These are phyloP conservation scores for Aphanomyces astaci DNA, from an alignment of 352 stramenopile species.

Conservation along the genomic window DNA sequence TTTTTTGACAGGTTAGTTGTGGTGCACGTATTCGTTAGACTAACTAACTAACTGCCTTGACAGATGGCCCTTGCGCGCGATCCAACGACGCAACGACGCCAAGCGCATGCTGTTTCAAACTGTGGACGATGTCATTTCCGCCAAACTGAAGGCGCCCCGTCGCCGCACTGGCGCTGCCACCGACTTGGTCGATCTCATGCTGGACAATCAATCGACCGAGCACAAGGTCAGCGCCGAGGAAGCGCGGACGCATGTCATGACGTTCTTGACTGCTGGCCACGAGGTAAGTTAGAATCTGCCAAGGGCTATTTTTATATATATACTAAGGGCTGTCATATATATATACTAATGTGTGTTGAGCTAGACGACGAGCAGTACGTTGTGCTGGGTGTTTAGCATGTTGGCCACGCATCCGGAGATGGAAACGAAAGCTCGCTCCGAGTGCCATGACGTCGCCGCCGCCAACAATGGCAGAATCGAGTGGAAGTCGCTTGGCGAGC, in stretches of 20 bases:
- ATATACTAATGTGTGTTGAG: background rate
- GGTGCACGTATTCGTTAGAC: no score
- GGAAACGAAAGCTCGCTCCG: conserved; percentile 6
- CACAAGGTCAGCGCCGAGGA: conserved; percentile 16
- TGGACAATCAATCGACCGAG: background rate
- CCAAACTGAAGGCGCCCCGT: background rate
- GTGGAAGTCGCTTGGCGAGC: background rate
- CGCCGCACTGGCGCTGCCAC: background rate
- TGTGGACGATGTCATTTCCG: conserved; percentile 14
- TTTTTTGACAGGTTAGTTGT: conserved; percentile 2
- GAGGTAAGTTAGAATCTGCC: no score
- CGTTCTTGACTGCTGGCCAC: conserved; percentile 15
- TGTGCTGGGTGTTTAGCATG: conserved; percentile 11
- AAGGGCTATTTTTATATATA: no score
- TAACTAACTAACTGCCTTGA: no score
- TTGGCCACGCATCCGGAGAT: conserved; percentile 9
- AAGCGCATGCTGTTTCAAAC: conserved; percentile 16
- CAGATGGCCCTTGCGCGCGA: background rate
- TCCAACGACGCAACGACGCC: background rate
- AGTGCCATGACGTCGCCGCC: background rate
- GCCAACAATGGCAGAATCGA: background rate
- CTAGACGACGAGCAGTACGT: conserved; percentile 20
- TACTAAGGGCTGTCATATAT: background rate
- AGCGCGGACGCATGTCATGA: conserved; percentile 19
- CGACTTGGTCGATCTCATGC: conserved; percentile 18